A percentile compares a stretch with the other conserved stretches of the same genome.
Evolutionary conservation across 1,284 basidiomycete genomes (phyloP).

Genomic region (Ganoderma resinaceum): DNA sequence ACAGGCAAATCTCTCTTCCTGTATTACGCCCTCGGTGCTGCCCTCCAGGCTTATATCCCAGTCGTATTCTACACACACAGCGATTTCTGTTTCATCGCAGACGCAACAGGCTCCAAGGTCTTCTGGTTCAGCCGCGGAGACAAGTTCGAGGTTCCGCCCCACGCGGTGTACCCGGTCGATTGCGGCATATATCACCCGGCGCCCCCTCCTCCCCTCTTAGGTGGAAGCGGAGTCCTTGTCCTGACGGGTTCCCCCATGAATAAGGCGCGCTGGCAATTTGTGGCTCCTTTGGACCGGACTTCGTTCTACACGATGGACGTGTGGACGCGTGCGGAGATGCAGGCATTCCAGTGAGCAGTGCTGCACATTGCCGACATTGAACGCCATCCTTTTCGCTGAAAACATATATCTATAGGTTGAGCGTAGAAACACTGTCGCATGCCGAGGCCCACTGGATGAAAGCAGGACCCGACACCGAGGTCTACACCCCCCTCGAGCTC

Average conservation of each 20-base stretch:
- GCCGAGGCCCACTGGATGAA: background rate
- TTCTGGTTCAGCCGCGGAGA: background rate
- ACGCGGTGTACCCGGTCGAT: background rate
- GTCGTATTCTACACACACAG: background rate
- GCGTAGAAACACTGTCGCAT: background rate
- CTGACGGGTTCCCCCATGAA: background rate
- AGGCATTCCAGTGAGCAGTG: background rate
- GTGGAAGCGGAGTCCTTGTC: background rate
- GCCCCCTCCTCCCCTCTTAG: background rate
- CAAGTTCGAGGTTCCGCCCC: background rate
- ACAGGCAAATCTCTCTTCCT: background rate
- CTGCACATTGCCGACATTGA: background rate
- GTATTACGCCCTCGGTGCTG: background rate
- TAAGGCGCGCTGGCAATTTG: background rate
- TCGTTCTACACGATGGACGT: background rate
- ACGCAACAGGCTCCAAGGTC: background rate
- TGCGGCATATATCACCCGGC: background rate
- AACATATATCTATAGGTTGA: background rate
- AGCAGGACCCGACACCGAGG: background rate
- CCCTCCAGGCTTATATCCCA: background rate
- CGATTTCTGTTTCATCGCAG: background rate
- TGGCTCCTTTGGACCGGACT: background rate
- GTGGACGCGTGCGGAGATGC: background rate
- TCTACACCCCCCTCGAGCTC: conserved; percentile 1
- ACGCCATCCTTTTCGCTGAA: too few species aligned